These are phyloP conservation scores for Ormosia semicastrata DNA, from an alignment of 306 rosid species.

Conservation along the genomic window DNA sequence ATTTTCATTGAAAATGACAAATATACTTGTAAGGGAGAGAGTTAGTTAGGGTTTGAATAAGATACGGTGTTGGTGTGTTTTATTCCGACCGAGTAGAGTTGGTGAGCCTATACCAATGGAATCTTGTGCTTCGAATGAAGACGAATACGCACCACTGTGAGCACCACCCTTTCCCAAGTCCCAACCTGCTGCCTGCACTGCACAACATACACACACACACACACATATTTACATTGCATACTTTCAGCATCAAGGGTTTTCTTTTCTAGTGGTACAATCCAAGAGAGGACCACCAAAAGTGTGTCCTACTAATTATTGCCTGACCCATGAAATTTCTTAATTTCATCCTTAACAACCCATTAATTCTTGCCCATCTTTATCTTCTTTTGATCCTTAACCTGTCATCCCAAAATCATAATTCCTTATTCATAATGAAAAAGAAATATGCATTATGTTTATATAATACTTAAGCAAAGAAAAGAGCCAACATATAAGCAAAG, in stretches of 20 bases:
- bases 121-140: conserved; percentile 34
- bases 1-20: conserved; percentile 36
- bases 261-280: conserved; percentile 33
- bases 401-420: background rate
- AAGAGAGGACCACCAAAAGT: conserved; percentile 50
- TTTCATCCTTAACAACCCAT: conserved; percentile 35
- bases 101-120: conserved; percentile 35
- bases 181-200: background rate
- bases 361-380: conserved; percentile 39
- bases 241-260: conserved; percentile 47
- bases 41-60: conserved; percentile 32
- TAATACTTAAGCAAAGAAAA: conserved; percentile 20
- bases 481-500: conserved; percentile 22
- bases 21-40: background rate
- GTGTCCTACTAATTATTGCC: conserved; percentile 69
- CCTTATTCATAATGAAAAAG: background rate
- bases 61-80: conserved; percentile 55
- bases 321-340: conserved; percentile 49
- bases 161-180: conserved; percentile 1
- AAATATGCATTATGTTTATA: background rate
- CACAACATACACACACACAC: conserved; percentile 3
- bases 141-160: conserved; percentile 5
- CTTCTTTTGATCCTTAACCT: conserved; percentile 12
- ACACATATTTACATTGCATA: background rate
- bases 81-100: conserved; percentile 70